Base-by-base conservation (phyloP, 139 green algal genomes). In the Tetradesmus lagerheimii region DNA sequence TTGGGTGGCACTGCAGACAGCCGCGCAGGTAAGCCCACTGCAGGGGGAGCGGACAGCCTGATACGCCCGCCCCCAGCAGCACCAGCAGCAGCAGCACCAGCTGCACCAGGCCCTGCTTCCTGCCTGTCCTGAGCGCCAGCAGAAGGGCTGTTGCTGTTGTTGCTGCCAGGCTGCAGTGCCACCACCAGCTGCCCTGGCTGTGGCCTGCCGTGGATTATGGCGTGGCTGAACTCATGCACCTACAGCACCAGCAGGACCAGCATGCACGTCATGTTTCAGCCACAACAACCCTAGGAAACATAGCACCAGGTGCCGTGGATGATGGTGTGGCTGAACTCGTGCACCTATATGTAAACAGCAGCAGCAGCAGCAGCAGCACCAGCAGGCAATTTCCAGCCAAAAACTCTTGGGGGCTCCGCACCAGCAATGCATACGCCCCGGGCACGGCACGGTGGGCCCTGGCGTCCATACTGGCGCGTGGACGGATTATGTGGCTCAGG, bases 321-420 rank as follows among this genome's bases (percentile, higher is more conserved):
- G 57, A 96, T 91, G 35, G 94, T 95, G 88, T 95, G 93, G 71
- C 90, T 93, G 90, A 96, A 96, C 90, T 96, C 94, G 31, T 94
- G 71, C 1, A 87, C 76, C 82, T 86, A 85, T n/a, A n/a, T n/a
- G n/a, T n/a, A n/a, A n/a, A n/a, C 85, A 82, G 82, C 29, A 87
- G 4, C 45, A n/a, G n/a, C n/a, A n/a, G n/a, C 43, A 50, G 43
- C 47, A 62, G 47, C 47, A 18, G 47, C 47, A 62, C 12, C 43
- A 62, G 5, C 47, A 62, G 47, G 47, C 12, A 14, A 11, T 23
- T 16, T 62, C 1, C 43, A 50, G 43, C 43, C 43, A 50, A n/a
- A n/a, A n/a, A n/a, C n/a, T n/a, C n/a, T n/a, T n/a, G n/a, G n/a
- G n/a, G n/a, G n/a, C n/a, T n/a, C n/a, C n/a, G n/a, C n/a, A n/a